A percentile compares a stretch with the other conserved stretches of the same genome.
Evolutionary conservation across 2,329 filamentous ascomycete species (phyloP).

Genomic region (Proliferodiscus dingleyae): DNA sequence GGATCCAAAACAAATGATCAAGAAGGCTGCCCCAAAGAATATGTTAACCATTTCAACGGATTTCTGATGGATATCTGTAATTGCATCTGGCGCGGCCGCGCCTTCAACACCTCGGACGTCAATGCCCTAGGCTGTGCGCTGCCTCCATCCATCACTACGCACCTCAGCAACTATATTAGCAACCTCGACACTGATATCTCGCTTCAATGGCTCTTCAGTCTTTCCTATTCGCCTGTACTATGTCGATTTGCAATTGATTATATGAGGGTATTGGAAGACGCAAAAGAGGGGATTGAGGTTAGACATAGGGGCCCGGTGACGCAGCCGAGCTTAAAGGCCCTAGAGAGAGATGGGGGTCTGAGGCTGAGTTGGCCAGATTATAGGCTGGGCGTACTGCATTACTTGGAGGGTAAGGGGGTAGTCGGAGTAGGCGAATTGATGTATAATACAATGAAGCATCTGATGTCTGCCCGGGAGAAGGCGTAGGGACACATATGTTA

Average conservation of each 20-base stretch:
- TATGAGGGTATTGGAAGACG: conserved; percentile 53
- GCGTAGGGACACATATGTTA: not conserved
- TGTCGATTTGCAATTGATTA: conserved; percentile 51
- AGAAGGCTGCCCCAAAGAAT: conserved; percentile 48
- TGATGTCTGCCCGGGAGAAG: conserved; percentile 42
- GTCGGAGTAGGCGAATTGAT: conserved; percentile 66
- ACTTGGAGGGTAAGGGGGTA: conserved; percentile 60
- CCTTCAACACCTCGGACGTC: conserved; percentile 61
- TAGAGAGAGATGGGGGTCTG: conserved; percentile 62
- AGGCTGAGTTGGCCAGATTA: conserved; percentile 69
- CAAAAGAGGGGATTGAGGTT: conserved; percentile 37
- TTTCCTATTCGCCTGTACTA: conserved; percentile 55
- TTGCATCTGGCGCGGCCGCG: conserved; percentile 71
- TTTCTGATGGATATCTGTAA: conserved; percentile 87
- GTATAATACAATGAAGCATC: conserved; percentile 74
- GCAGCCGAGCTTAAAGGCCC: conserved; percentile 56
- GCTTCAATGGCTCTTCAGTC: conserved; percentile 48
- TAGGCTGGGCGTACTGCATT: conserved; percentile 63
- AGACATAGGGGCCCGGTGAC: conserved; percentile 67
- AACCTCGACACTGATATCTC: conserved; percentile 43
- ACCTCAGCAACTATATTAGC: conserved; percentile 45
- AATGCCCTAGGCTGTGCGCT: conserved; percentile 52
- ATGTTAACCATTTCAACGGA: conserved; percentile 71
- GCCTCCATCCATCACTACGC: conserved; percentile 39
- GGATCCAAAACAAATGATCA: conserved; percentile 34